These are phyloP conservation scores for Leccinum barrowsii DNA, from an alignment of 768 basidiomycete species.

Conservation along the genomic window DNA sequence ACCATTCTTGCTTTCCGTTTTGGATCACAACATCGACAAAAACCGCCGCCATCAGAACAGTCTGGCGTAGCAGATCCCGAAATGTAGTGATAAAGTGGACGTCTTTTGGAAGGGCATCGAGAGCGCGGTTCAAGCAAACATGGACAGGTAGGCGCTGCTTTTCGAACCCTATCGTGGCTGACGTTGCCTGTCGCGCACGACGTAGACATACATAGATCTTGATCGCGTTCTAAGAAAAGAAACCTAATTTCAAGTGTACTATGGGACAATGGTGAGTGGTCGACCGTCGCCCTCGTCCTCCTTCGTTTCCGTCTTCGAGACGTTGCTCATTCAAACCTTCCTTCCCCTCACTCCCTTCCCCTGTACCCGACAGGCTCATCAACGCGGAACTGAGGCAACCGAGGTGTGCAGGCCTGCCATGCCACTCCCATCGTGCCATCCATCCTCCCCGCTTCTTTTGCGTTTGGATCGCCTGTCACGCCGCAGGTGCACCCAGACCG, in stretches of 20 bases:
- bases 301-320: background rate
- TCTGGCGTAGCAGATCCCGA: conserved; percentile 74
- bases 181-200: background rate
- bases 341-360: too few species aligned
- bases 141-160: conserved; percentile 54
- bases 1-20: background rate
- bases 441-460: background rate
- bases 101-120: conserved; percentile 77
- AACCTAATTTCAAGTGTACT: conserved; percentile 72
- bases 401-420: conserved; percentile 43
- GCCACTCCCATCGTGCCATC: background rate
- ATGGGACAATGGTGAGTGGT: conserved; percentile 73
- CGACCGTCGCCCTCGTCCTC: background rate
- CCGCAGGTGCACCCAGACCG: conserved; percentile 32
- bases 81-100: conserved; percentile 72
- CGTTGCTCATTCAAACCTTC: background rate
- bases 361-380: conserved; percentile 52
- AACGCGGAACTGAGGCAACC: conserved; percentile 77
- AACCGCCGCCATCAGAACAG: conserved; percentile 32
- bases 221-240: conserved; percentile 75
- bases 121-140: conserved; percentile 50
- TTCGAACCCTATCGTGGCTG: background rate
- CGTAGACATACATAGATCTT: conserved; percentile 40
- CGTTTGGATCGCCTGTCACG: background rate
- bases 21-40: background rate